Evolutionary conservation across 306 rosid genomes (phyloP), one percentile per base, ranked within the genome.

Genomic region (Geum urbanum): DNA sequence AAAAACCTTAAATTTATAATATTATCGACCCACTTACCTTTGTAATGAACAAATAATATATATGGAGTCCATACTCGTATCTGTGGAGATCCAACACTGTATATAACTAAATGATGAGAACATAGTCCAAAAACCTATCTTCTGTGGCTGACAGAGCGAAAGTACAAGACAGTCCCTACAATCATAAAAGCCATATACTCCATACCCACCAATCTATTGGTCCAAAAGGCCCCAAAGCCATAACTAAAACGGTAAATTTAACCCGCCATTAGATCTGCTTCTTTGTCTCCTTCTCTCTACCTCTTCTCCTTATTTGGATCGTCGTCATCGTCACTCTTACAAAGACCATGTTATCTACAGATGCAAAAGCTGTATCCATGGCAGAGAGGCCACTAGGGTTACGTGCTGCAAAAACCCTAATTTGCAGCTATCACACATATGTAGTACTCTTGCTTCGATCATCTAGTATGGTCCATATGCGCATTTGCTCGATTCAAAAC

Each of bases 391-490:
- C 46, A 60, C 22, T 37, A 20, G 65, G 46, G 4, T 15, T 44
- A 35, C 37, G 37, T 32, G 37, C 65, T 35, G 65, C 1, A 58
- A 60, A 60, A 60, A 60, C 65, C 65, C 65, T 60, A 35, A 19
- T 8, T 6, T 0, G 13, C 40, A 32, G 63, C 63, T 57, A 35
- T 10, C 4, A 43, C 46, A 2, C 46, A 43, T 43, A 8, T 43
- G 13, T 32, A 32, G 37, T 32, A 32, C 37, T 32, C 37, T 32
- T 4, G 9, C 18, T 9, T 27, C 4, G 41, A 24, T 56, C 63
- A 7, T 57, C 15, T 77, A 51, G 77, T 61, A 66, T 72, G 70
- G 81, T 77, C 70, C 74, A 72, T 46, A 9, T 11, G 35, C 22
- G 50, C 50, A 40, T 32, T 32, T 32, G 37, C 37, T 32, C 37